phyloP scores from a whole-genome alignment of 331 rosid species.

The Quercus lobata region DNA sequence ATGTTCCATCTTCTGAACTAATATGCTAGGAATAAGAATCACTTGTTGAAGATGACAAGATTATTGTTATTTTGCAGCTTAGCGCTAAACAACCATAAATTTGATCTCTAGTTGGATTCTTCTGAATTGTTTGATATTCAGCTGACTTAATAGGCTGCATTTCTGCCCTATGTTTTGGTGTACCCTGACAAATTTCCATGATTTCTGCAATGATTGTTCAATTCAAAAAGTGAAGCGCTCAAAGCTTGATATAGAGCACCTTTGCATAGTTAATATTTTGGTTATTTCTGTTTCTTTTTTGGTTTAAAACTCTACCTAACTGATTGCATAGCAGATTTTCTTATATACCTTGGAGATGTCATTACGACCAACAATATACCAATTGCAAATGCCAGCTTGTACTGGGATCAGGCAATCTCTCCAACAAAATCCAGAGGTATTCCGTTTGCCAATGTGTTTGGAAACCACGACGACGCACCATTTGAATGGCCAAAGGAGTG shows the following conservation, averaged over 20 bases:
- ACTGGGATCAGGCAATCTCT: slow-evolving; percentile 72
- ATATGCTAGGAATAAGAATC: not conserved
- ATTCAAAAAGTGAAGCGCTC: not conserved
- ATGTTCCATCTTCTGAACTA: not conserved
- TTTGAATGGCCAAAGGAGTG: slow-evolving; percentile 83
- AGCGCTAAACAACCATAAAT: not conserved
- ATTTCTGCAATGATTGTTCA: not conserved
- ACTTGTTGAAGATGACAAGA: not conserved
- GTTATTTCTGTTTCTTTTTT: not conserved
- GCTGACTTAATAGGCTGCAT: not conserved
- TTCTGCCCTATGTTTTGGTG: not conserved
- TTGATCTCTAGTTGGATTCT: not conserved
- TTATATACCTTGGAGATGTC: slow-evolving; percentile 82
- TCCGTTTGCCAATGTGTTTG: slow-evolving; percentile 76
- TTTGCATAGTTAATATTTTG: not conserved
- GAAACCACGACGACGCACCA: slow-evolving; percentile 84
- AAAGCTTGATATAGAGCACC: not conserved
- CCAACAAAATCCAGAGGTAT: slow-evolving; percentile 66
- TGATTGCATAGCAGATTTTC: slow-evolving; percentile 53
- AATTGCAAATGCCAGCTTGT: slow-evolving; percentile 65
- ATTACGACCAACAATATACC: slow-evolving; percentile 75
- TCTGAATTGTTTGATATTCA: not conserved
- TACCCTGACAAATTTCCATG: not conserved
- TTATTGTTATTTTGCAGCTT: too few species aligned
- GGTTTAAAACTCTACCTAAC: slow-evolving; percentile 5